Percentiles rank a stretch among this genome's conserved stretches.
Evolutionary conservation across 768 basidiomycete genomes (phyloP).

Genomic region (Tylopilus sp.): DNA sequence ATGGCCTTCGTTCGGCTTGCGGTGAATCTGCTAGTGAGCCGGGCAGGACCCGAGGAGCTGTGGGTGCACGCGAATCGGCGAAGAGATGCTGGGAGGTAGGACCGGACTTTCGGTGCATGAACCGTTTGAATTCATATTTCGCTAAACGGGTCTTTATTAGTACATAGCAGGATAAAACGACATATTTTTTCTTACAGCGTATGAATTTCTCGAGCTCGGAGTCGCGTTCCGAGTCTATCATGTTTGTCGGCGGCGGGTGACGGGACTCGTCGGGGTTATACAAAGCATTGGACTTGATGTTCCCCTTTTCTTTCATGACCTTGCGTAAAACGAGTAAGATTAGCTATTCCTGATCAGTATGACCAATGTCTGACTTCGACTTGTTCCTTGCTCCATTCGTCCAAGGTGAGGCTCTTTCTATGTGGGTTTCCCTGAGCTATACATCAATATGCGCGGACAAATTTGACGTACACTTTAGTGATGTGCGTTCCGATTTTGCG

Average conservation of each 20-base stretch:
- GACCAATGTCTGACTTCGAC: slow-evolving; percentile 57
- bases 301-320: slow-evolving; percentile 81
- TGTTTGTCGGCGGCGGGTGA: slow-evolving; percentile 78
- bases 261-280: slow-evolving; percentile 83
- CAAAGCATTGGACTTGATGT: slow-evolving; percentile 70
- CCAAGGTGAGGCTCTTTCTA: slow-evolving; percentile 89
- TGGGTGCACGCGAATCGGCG: slow-evolving; percentile 36
- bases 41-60: slow-evolving; percentile 16
- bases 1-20: slow-evolving; percentile 13
- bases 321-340: slow-evolving; percentile 31
- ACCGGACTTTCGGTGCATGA: slow-evolving; percentile 46
- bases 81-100: slow-evolving; percentile 35
- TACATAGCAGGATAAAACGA: neutral
- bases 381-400: slow-evolving; percentile 86
- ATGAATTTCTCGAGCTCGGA: slow-evolving; percentile 92
- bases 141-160: slow-evolving; percentile 37
- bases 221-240: slow-evolving; percentile 77
- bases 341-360: slow-evolving; percentile 6
- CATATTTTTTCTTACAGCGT: slow-evolving; percentile 49
- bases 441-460: neutral
- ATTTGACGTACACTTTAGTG: slow-evolving; percentile 76
- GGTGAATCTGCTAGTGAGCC: slow-evolving; percentile 12
- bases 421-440: slow-evolving; percentile 5
- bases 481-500: slow-evolving; percentile 93
- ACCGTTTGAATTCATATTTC: slow-evolving; percentile 78